These are phyloP conservation scores for Mimosa bimucronata DNA, from an alignment of 306 rosid genomes.

Conservation along the genomic window DNA sequence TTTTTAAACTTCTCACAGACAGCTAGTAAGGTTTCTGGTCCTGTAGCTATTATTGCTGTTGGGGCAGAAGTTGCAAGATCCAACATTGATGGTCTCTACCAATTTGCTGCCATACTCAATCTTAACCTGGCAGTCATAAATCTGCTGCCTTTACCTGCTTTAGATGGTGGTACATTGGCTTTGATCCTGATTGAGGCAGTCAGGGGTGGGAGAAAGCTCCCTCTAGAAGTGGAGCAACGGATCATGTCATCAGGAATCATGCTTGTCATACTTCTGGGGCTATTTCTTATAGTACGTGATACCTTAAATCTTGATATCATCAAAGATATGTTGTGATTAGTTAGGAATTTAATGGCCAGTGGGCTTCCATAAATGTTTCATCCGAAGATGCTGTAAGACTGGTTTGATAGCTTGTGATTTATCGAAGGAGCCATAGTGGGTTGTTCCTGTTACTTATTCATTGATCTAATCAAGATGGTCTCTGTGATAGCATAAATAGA, in stretches of 20 bases:
- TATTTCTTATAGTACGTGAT: slow-evolving; percentile 82
- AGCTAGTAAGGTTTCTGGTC: slow-evolving; percentile 76
- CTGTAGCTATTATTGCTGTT: slow-evolving; percentile 75
- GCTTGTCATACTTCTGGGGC: slow-evolving; percentile 78
- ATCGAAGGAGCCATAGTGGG: slow-evolving; percentile 21
- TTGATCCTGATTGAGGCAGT: slow-evolving; percentile 71
- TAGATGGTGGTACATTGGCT: slow-evolving; percentile 76
- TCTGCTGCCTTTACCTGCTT: slow-evolving; percentile 76
- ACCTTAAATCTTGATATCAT: slow-evolving; percentile 89
- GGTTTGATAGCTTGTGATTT: slow-evolving; percentile 24
- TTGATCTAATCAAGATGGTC: slow-evolving; percentile 44
- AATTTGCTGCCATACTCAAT: slow-evolving; percentile 74
- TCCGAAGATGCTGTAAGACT: slow-evolving; percentile 40
- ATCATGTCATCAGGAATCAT: slow-evolving; percentile 92
- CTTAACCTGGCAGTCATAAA: slow-evolving; percentile 73
- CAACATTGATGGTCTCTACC: slow-evolving; percentile 68
- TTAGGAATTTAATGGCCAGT: neutral
- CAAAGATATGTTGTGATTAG: slow-evolving; percentile 63
- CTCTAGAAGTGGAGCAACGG: slow-evolving; percentile 86
- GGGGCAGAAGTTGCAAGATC: slow-evolving; percentile 84
- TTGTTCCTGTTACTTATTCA: slow-evolving; percentile 39
- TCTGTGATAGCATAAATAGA: slow-evolving; percentile 41
- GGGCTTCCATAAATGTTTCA: slow-evolving; percentile 34
- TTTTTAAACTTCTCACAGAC: slow-evolving; percentile 69
- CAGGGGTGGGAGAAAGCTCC: slow-evolving; percentile 91